Percentiles rank a stretch among this genome's conserved stretches.
Conservation (phyloP, 495 filamentous ascomycete species). For the Parmelia sp. region DNA sequence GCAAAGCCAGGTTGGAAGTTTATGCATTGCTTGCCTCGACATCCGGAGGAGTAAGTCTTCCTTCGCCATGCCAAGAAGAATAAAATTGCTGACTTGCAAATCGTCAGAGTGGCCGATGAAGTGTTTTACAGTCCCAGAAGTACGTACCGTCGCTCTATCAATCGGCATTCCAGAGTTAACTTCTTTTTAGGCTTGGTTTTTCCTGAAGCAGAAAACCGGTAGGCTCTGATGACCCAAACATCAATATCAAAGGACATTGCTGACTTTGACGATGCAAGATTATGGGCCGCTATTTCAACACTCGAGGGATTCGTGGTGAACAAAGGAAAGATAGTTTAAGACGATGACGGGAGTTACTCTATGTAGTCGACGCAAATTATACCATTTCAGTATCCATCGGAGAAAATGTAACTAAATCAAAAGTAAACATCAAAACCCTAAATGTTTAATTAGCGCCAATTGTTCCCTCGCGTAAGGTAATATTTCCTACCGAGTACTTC, state of each 20-base stretch:
- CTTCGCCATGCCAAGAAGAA: background rate
- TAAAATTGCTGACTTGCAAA: background rate
- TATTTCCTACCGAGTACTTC: background rate
- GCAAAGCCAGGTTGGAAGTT: constrained; percentile 91
- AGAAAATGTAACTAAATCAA: background rate
- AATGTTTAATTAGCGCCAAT: background rate
- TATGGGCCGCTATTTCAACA: constrained; percentile 83
- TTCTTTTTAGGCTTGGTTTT: constrained; percentile 57
- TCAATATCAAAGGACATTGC: background rate
- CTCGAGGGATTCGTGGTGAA: constrained; percentile 89
- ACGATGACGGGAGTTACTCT: too few species aligned
- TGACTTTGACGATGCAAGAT: background rate
- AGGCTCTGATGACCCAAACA: background rate
- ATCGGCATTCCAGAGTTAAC: background rate
- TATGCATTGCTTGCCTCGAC: constrained; percentile 97
- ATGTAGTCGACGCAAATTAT: background rate
- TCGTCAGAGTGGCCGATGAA: constrained; percentile 62
- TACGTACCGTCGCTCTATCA: constrained; percentile 32
- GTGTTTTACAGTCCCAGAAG: constrained; percentile 74
- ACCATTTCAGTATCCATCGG: background rate
- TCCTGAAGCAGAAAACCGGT: constrained; percentile 84
- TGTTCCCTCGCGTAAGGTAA: background rate
- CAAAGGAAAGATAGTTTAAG: constrained; percentile 62
- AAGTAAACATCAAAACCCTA: constrained; percentile 2
- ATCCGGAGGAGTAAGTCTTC: constrained; percentile 61